Percentiles rank a stretch among this genome's conserved stretches.
Conservation (phyloP, 129 eudicot species). For the Tanacetum coccineum region DNA sequence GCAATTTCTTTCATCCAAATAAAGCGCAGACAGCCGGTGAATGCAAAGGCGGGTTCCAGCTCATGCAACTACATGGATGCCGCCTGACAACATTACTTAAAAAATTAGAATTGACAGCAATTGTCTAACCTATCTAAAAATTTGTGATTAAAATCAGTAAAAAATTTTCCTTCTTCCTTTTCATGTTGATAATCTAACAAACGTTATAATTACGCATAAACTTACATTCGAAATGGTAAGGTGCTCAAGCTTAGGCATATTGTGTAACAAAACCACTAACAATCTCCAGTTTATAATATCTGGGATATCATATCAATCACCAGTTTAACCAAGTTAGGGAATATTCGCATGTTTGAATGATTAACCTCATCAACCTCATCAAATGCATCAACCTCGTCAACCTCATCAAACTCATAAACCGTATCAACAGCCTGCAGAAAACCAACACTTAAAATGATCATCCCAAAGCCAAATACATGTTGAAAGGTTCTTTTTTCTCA, state of each 20-base stretch:
- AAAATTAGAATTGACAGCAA: background rate
- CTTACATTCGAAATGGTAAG: slow-evolving; percentile 26
- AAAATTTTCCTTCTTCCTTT: background rate
- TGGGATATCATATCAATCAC: slow-evolving; percentile 13
- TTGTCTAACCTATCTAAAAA: background rate
- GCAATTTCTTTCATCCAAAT: slow-evolving; percentile 14
- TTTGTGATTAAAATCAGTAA: background rate
- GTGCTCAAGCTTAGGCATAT: slow-evolving; percentile 32
- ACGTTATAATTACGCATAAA: background rate
- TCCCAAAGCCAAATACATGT: background rate
- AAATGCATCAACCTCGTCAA: too few relatives aligned
- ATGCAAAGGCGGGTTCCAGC: slow-evolving; percentile 16
- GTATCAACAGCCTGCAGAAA: slow-evolving; percentile 20
- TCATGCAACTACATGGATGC: slow-evolving; percentile 12
- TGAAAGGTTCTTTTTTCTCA: background rate
- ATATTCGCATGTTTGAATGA: slow-evolving; percentile 10
- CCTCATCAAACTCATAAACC: background rate
- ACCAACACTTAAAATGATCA: background rate
- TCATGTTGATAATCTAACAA: background rate
- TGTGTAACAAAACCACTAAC: slow-evolving; percentile 5
- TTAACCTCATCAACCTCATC: background rate
- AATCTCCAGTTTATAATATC: slow-evolving; percentile 5
- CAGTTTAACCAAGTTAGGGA: slow-evolving; percentile 26
- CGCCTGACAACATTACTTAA: slow-evolving; percentile 7
- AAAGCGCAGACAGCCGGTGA: slow-evolving; percentile 18